Base-by-base conservation (phyloP, 2,329 filamentous ascomycete genomes). In the Monilinia fructicola region DNA sequence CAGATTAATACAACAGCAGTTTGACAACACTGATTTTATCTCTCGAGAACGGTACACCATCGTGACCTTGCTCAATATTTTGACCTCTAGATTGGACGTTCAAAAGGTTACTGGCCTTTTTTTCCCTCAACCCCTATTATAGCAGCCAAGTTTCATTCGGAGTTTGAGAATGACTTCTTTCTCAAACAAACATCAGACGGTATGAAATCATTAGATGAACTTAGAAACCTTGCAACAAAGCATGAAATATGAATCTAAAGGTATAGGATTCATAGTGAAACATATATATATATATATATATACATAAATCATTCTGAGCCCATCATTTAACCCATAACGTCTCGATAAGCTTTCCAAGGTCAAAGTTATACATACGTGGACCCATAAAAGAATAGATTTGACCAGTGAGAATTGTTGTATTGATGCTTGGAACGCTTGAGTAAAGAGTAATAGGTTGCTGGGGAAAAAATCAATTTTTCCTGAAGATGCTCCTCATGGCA, bases 351-450 rank as follows among this genome's bases (percentile, higher is more conserved):
- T 50, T 11, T 48, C 44, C 21, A 21, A 23, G 5, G 28, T 18
- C 44, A 38, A 60, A 60, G 10, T 59, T 26, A 38, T 50, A 46
- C 26, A 26, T 31, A n/a, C 28, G 31, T 35, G 31, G 31, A 35
- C 31, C 31, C 31, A 35, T 35, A 35, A 7, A 35, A 35, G 31
- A 35, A 35, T 7, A 35, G 6, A 35, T 35, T 21, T 42, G 31
- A 16, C 56, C 56, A 59, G 46, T 42, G 21, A 35, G 18, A 59
- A 35, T 48, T 40, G 31, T 3, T 7, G 56, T 18, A 59, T 48
- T 59, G 56, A 59, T 59, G 56, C 18, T 48, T 59, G 55, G 40
- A n/a, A 42, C 31, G 31, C 31, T 35, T 35, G 31, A 35, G 31
- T 31, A 31, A 6, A 35, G 31, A 35, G 5, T 35, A 35, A 35